A percentile compares a stretch with the other conserved stretches of the same genome.
Conservation (phyloP, 371 early-diverging fungal genomes). For the Zychaea mexicana region DNA sequence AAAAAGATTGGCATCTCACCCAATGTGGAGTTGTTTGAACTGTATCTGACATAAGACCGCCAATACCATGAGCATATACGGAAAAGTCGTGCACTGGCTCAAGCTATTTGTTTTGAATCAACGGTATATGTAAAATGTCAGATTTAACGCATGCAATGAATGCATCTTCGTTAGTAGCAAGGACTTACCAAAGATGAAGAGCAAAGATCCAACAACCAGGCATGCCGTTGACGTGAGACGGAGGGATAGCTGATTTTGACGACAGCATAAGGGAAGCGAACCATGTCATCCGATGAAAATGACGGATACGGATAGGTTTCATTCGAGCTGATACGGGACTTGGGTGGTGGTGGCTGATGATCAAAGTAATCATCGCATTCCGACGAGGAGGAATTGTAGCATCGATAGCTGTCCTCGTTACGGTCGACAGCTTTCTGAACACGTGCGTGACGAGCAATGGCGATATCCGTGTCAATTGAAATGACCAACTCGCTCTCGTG, state of each 20-base stretch:
- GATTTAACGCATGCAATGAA: no score
- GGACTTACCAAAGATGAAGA: conserved; percentile 8
- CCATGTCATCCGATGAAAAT: conserved; percentile 2
- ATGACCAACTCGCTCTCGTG: background rate
- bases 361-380: conserved; percentile 1
- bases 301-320: conserved; percentile 7
- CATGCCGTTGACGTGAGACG: background rate
- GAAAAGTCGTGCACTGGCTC: conserved; percentile 10
- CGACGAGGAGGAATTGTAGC: background rate
- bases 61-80: conserved; percentile 4
- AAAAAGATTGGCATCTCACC: background rate
- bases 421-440: background rate
- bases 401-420: background rate
- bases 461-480: conserved; percentile 12
- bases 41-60: background rate
- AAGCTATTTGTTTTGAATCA: conserved; percentile 10
- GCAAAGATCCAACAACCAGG: conserved; percentile 6
- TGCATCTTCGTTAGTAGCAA: background rate
- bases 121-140: background rate
- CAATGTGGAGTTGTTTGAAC: background rate
- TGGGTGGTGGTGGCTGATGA: background rate
- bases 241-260: conserved; percentile 7
- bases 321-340: background rate
- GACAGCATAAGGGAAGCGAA: conserved; percentile 13
- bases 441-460: conserved; percentile 1